Base-by-base conservation (phyloP, 768 basidiomycete species). In the Lactarius deliciosus region DNA sequence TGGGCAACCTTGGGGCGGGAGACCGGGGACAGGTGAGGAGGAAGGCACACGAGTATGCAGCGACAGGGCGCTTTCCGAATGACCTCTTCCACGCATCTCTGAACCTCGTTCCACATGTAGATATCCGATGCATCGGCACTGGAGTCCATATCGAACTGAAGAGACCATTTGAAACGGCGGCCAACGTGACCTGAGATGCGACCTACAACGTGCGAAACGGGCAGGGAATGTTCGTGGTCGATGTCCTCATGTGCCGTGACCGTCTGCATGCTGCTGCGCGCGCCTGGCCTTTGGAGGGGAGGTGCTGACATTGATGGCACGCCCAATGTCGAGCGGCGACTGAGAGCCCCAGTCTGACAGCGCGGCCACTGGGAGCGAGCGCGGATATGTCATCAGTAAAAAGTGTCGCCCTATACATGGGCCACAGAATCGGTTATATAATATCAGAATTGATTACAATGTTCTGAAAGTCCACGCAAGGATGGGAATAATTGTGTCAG, bases 241-340 rank as follows among this genome's bases (percentile, higher is more conserved):
- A 0, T 30, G 30, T 47, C 72, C 41, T 47, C 69, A 40, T 64
- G 69, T 2, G 84, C 89, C 30, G 83, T 85, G 6, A 93, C 86
- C 0, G 92, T 93, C 20, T 84, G 82, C 36, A 90, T 81, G 68
- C 90, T 92, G 73, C 86, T 89, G 22, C 78, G 78, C 2, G 90
- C 90, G 20, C 82, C 81, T 47, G 81, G 82, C 63, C 82, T 83
- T 5, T 71, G 73, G 15, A 86, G 60, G 40, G 59, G 45, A 3
- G 64, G 73, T 25, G 53, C 40, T 7, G 60, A 47, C 18, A 74
- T 72, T 61, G 53, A 75, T 41, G 71, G 71, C 56, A 69, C 64
- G 13, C 45, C 68, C 36, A 45, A 57, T n/a, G 55, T 60, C 28
- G 63, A 41, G 47, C 63, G 66, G 18, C 20, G 45, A 36, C 64